Conservation (phyloP, 768 basidiomycete species). For the Lactarius deliciosus region DNA sequence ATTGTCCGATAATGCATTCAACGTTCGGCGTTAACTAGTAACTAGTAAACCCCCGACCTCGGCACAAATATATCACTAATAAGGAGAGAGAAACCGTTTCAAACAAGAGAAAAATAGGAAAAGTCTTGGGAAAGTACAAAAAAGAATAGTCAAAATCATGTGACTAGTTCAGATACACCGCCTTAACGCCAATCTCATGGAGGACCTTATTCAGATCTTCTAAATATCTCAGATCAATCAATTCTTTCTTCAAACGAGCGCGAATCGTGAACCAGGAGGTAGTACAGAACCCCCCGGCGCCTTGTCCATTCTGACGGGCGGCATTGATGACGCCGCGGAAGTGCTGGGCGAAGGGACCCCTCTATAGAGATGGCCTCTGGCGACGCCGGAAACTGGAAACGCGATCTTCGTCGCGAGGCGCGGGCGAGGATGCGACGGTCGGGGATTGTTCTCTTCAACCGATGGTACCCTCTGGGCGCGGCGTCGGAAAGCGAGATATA, state of each 20-base stretch:
- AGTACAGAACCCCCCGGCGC: not conserved
- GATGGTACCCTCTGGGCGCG: not conserved
- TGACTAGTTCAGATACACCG: not conserved
- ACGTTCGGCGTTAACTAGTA: no score
- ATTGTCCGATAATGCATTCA: no score
- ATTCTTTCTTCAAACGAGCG: not conserved
- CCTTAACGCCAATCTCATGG: not conserved
- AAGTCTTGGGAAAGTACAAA: not conserved
- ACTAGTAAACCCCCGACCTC: no score
- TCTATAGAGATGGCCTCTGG: not conserved
- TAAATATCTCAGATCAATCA: not conserved
- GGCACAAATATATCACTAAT: not conserved
- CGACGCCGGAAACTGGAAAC: constrained; percentile 8
- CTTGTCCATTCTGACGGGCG: not conserved
- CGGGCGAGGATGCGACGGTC: not conserved
- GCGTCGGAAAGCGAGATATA: not conserved
- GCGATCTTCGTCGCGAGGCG: not conserved
- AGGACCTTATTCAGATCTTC: not conserved
- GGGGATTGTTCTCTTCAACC: not conserved
- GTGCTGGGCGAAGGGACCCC: not conserved
- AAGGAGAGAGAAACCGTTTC: not conserved
- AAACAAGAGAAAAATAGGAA: not conserved
- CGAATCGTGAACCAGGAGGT: not conserved
- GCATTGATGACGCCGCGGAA: not conserved
- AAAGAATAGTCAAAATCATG: not conserved